A percentile compares a stretch with the other conserved stretches of the same genome.
phyloP scores from a whole-genome alignment of 345 rosid species.

The Eucalyptus camaldulensis region DNA sequence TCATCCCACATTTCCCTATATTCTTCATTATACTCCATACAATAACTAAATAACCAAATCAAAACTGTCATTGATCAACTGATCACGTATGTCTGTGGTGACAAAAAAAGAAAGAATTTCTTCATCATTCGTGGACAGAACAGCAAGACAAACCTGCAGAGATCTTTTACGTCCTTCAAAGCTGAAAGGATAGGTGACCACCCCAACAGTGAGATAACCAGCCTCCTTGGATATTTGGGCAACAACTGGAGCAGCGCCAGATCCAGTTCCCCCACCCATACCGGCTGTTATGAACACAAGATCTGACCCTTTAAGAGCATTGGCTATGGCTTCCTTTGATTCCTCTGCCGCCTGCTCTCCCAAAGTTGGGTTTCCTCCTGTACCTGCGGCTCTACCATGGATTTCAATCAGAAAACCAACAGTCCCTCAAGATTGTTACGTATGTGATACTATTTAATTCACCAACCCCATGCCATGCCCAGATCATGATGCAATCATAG shows the following conservation, averaged over 20 bases:
- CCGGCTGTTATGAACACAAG: constrained; percentile 98
- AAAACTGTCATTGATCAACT: not conserved
- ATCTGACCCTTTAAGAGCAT: constrained; percentile 94
- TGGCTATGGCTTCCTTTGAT: constrained; percentile 80
- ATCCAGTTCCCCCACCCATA: constrained; percentile 99
- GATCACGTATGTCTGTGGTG: not conserved
- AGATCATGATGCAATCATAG: not conserved
- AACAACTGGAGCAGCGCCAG: constrained; percentile 99
- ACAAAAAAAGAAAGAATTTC: not conserved
- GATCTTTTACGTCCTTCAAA: constrained; percentile 98
- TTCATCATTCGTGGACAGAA: not conserved
- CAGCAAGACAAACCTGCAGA: constrained; percentile 38
- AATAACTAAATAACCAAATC: not conserved
- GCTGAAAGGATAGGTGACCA: constrained; percentile 96
- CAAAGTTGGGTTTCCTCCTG: constrained; percentile 91
- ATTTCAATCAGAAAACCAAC: not conserved
- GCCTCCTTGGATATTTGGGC: constrained; percentile 90
- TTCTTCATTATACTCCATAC: not conserved
- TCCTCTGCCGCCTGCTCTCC: constrained; percentile 99
- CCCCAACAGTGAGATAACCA: constrained; percentile 96
- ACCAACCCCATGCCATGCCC: not conserved
- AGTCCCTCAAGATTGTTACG: not conserved
- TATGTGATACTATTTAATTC: not conserved
- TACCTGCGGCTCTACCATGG: constrained; percentile 37
- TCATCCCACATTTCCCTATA: not conserved